A percentile compares a stretch with the other conserved stretches of the same genome.
Conservation (phyloP, 306 rosid species). For the Cucumis cinereus region DNA sequence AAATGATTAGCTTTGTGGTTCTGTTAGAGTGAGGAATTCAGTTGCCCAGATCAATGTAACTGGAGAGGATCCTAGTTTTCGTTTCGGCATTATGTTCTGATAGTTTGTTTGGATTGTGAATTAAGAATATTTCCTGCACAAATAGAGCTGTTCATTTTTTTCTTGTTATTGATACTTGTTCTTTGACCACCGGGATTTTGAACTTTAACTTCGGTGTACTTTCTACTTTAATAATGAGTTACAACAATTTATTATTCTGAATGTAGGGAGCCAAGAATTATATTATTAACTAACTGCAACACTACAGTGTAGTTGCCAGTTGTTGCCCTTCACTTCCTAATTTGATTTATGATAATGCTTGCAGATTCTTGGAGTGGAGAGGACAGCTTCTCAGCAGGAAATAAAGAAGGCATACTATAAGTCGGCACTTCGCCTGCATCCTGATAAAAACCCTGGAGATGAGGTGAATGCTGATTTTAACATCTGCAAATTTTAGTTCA, state of each 20-base stretch:
- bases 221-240: not conserved
- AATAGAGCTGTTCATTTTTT: not conserved
- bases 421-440: slow-evolving; percentile 86
- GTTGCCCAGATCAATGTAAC: not conserved
- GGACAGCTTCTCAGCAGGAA: slow-evolving; percentile 75
- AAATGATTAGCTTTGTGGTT: not conserved
- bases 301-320: not conserved
- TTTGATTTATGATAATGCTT: not conserved
- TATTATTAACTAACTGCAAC: not conserved
- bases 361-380: slow-evolving; percentile 75
- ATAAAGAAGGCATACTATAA: slow-evolving; percentile 83
- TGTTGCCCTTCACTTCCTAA: not conserved
- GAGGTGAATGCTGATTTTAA: slow-evolving; percentile 34
- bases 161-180: not conserved
- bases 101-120: not conserved
- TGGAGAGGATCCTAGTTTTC: not conserved
- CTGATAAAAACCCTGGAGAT: slow-evolving; percentile 79
- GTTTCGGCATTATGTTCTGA: not conserved
- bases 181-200: not conserved
- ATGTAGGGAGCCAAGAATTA: not conserved
- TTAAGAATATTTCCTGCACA: not conserved
- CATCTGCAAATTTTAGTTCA: not conserved
- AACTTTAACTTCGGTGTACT: not conserved
- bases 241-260: not conserved
- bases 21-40: not conserved